Base-by-base conservation (phyloP, 2,329 filamentous ascomycete species). In the Talaromyces sp. region DNA sequence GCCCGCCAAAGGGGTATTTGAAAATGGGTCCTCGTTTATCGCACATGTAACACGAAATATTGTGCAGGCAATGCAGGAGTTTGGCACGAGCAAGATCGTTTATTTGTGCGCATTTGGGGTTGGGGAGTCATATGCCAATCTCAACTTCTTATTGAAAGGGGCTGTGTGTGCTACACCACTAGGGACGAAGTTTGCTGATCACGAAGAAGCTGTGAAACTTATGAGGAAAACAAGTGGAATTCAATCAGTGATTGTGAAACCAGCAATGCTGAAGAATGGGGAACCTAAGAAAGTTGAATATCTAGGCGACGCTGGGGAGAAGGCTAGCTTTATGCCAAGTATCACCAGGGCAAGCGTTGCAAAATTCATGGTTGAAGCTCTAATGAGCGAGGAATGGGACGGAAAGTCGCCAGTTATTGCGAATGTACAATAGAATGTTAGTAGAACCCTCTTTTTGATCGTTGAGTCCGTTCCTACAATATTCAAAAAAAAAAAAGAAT, bases 341-440 rank as follows among this genome's bases (percentile, higher is more conserved):
- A 55, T 62, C 27, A 56, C 60, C 10, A 62, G 60, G 33, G 60
- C 60, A 15, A 59, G 60, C 56, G 60, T 62, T 17, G 60, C 57
- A 2, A 55, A n/a, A 13, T 62, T 59, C 30, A 42, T 62, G 51
- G 57, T 59, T 52, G 51, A 56, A 19, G 57, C 36, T 17, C 55
- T 27, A 19, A 15, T 27, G 22, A 53, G 22, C 5, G 30, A 30
- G 30, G 32, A 59, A n/a, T 59, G 56, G 52, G 52, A 59, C 49
- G 60, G 51, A n/a, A 59, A 56, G 52, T 22, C 57, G 8, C 27
- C 36, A 22, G 60, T 62, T 17, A 59, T 62, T 30, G 52, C 56
- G 32, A 59, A 62, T 52, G 19, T 30, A 52, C 17, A 51, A 36
- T 57, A 57, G 27, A 25, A 11, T 47, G 13, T 22, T 11, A 25